Base-by-base conservation (phyloP, 2,329 filamentous ascomycete genomes). In the Endoconidiophora laricicola region DNA sequence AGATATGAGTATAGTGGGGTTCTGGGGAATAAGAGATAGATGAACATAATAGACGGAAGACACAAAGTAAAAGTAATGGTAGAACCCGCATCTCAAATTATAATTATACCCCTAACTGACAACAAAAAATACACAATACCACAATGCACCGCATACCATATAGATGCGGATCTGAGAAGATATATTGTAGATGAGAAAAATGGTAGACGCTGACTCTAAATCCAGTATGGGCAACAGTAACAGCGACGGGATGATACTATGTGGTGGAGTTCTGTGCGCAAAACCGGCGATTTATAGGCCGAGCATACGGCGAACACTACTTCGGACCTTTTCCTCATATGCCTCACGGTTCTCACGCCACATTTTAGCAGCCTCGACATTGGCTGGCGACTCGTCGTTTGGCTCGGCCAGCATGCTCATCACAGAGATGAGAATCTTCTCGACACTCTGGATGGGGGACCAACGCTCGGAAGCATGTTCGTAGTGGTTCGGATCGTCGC, bases 351-450 rank as follows among this genome's bases (percentile, higher is more conserved):
- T 72, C 59, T 95, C 88, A 55, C 90, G 76, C 88, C 90, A 96
- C 83, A 94, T 86, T 69, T 91, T 86, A 52, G 88, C 90, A 1
- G 90, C 90, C 68, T 96, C 90, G 40, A 96, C 84, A 61, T 96
- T 96, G 52, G 90, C 90, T 0, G 90, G 90, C 56, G 83, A 91
- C 73, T 96, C 90, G 62, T 96, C 90, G 65, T 96, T 96, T 54
- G 90, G 88, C 67, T 94, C 88, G 1, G 88, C 88, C 43, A 96
- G 76, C 88, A 96, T 96, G 66, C 86, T 94, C 83, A 96, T 96
- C 54, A 96, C 90, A 44, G 81, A 87, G 52, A 96, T 87, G 57
- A 96, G 72, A 58, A 96, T 96, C 72, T 95, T 96, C 69, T 96
- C 91, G 57, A 95, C 90, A 53, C 83, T 91, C 69, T 96, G 91